Evolutionary conservation across 106 monocot genomes (phyloP).

Genomic region (Acorus gramineus): DNA sequence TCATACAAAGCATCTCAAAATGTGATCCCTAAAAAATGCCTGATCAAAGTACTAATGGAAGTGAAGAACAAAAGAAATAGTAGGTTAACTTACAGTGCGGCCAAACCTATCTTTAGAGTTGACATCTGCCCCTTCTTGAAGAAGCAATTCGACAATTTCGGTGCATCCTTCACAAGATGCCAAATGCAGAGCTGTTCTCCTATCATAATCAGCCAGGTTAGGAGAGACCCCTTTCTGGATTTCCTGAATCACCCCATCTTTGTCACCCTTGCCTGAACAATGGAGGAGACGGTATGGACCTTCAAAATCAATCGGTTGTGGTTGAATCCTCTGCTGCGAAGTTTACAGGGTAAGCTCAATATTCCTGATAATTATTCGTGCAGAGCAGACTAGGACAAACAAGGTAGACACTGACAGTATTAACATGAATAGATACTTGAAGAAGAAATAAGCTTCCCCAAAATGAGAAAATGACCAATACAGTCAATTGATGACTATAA

Average conservation of each 20-base stretch:
- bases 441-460: too few relatives aligned
- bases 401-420: too few relatives aligned
- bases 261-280: conserved; percentile 11
- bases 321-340: conserved; percentile 7
- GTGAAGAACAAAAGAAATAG: neutral
- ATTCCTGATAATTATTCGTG: too few relatives aligned
- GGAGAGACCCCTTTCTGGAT: conserved; percentile 10
- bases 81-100: conserved; percentile 5
- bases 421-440: too few relatives aligned
- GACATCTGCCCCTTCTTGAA: conserved; percentile 14
- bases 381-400: too few relatives aligned
- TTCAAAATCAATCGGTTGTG: conserved; percentile 11
- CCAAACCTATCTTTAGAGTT: conserved; percentile 14
- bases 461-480: too few relatives aligned
- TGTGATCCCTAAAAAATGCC: too few relatives aligned
- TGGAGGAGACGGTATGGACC: conserved; percentile 17
- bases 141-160: conserved; percentile 13
- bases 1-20: too few relatives aligned
- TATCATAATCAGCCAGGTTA: conserved; percentile 13
- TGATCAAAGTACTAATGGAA: too few relatives aligned
- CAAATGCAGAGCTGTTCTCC: conserved; percentile 19
- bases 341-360: too few relatives aligned
- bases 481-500: too few relatives aligned
- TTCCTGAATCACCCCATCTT: conserved; percentile 8
- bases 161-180: conserved; percentile 19